Evolutionary conservation across 164 flowering plant genomes (phyloP).

Genomic region (Stephania yunnanensis): DNA sequence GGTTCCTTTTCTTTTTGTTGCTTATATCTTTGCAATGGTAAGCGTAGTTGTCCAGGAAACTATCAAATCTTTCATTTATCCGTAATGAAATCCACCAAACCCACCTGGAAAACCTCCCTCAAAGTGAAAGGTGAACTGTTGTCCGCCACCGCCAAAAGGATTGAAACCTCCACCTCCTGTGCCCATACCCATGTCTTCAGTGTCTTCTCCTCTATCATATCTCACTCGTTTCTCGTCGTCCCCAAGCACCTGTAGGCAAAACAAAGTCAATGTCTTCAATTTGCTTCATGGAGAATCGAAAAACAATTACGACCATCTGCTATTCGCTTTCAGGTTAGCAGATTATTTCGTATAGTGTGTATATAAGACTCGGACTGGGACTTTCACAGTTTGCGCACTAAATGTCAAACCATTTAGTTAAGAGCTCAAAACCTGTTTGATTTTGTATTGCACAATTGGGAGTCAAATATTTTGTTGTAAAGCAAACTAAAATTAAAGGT

Average conservation of each 20-base stretch:
- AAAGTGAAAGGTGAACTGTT: conserved; percentile 72
- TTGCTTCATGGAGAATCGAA: background rate
- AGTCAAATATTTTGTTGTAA: background rate
- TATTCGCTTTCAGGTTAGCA: background rate
- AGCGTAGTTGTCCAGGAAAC: too few species aligned
- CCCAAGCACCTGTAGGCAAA: conserved; percentile 57
- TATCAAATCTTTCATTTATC: background rate
- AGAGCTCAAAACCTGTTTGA: background rate
- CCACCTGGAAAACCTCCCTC: conserved; percentile 66
- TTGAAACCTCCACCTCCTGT: conserved; percentile 70
- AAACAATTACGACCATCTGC: background rate
- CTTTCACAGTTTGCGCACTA: background rate
- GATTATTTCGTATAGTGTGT: background rate
- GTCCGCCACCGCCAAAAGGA: conserved; percentile 81
- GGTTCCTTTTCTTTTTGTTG: background rate
- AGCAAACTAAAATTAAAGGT: background rate
- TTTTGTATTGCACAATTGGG: background rate
- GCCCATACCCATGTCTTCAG: conserved; percentile 80
- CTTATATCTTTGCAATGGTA: background rate
- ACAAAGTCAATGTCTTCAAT: background rate
- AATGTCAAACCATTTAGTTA: background rate
- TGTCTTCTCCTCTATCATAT: conserved; percentile 89
- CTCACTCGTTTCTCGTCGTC: conserved; percentile 84
- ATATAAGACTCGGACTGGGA: background rate
- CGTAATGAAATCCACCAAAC: conserved; percentile 52